A percentile compares a stretch with the other conserved stretches of the same genome.
Evolutionary conservation across 306 rosid species (phyloP).

Genomic region (Boehmeria nivea): DNA sequence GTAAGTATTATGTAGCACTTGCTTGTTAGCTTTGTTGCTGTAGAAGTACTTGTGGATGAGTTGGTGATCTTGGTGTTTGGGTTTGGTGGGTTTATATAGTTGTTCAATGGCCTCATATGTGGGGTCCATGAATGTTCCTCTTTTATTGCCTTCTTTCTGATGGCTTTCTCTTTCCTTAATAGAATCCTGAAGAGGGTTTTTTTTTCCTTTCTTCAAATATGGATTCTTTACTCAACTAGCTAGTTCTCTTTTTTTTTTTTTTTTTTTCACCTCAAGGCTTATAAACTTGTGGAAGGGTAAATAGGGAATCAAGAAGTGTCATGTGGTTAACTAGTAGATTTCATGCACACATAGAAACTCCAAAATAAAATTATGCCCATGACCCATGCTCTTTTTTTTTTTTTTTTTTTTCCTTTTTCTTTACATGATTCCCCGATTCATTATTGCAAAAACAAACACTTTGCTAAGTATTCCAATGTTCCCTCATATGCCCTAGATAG

Average conservation of each 20-base stretch:
- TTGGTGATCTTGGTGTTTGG: conserved; percentile 40
- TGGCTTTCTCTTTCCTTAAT: conserved; percentile 27
- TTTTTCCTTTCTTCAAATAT: not conserved
- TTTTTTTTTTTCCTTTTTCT: conserved; percentile 27
- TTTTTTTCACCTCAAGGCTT: conserved; percentile 14
- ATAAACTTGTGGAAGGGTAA: conserved; percentile 21
- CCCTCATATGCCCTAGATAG: conserved; percentile 24
- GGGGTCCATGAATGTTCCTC: conserved; percentile 46
- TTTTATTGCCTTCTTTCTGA: conserved; percentile 25
- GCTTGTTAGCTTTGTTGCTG: conserved; percentile 15
- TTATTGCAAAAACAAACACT: conserved; percentile 53
- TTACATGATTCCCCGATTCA: conserved; percentile 69
- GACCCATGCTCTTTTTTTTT: conserved; percentile 8
- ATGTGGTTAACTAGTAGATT: conserved; percentile 29
- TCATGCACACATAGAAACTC: conserved; percentile 26
- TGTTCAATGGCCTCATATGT: conserved; percentile 20
- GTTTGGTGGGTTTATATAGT: conserved; percentile 55
- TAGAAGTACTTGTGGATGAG: conserved; percentile 25
- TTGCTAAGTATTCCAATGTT: conserved; percentile 18
- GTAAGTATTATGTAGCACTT: conserved; percentile 6
- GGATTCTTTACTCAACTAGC: conserved; percentile 19
- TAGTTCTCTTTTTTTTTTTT: not conserved
- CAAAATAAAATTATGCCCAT: conserved; percentile 27
- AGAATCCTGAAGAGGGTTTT: conserved; percentile 27
- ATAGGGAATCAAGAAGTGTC: conserved; percentile 8